Evolutionary conservation across 345 rosid species (phyloP), one percentile per base, ranked within the genome.

Genomic region (Bruguiera sexangula): DNA sequence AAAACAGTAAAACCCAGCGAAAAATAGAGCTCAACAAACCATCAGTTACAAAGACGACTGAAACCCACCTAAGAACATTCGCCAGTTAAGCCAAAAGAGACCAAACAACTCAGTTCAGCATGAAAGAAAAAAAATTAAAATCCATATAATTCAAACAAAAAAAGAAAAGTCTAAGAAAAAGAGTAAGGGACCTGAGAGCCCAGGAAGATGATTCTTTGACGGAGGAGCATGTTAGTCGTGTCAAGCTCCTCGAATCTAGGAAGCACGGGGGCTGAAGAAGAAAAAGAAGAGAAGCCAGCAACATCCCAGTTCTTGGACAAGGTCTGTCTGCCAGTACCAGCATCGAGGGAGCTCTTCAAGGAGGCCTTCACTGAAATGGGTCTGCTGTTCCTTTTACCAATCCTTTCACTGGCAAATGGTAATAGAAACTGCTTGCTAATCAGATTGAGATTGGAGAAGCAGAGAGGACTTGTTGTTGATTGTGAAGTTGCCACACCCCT

Each of bases 171-270:
- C 10, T 6, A n/a, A 37, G 1, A 27, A 26, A 20, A 0, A 67
- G 68, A 13, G 10, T 51, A 19, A 52, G 6, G n/a, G 69, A 92
- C 96, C 90, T 86, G 90, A 67, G 95, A 84, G 72, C 96, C 95
- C 70, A 94, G 64, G 66, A 91, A 89, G 81, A 94, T 80, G 75
- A 89, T 88, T 78, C 96, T 85, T 76, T 89, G 97, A 70, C 98
- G 93, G 50, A 94, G 98, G 62, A 94, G 91, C 96, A 89, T 88
- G 84, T 85, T 88, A 63, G 96, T 88, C 58, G 87, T 84, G 58
- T 94, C 95, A 46, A 91, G 88, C 67, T 94, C 98, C 73, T 91
- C 93, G 59, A 94, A 83, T 75, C 81, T 84, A 2, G 98, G 96
- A 20, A 84, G 77, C n/a, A 85, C 69, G 0, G 95, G 76, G 66